A percentile compares a stretch with the other conserved stretches of the same genome.
Evolutionary conservation across 345 rosid species (phyloP).

Genomic region (Cardiospermum halicacabum): DNA sequence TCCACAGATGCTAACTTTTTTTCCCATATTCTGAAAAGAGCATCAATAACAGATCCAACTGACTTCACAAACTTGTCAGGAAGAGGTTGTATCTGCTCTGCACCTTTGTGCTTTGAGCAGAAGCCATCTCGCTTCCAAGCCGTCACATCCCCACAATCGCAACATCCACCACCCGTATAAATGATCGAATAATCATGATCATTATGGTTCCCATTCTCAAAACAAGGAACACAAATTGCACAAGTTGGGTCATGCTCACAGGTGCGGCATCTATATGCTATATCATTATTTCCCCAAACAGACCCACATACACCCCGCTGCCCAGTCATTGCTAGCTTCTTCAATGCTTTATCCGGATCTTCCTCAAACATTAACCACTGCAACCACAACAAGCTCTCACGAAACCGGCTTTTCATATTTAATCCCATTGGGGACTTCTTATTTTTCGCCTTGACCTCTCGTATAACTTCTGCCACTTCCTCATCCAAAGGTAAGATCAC

Average conservation of each 20-base stretch:
- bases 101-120: conserved; percentile 87
- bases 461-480: conserved; percentile 42
- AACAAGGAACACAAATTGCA: conserved; percentile 93
- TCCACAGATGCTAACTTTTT: conserved; percentile 49
- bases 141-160: conserved; percentile 96
- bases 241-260: conserved; percentile 92
- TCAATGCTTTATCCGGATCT: conserved; percentile 48
- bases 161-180: conserved; percentile 88
- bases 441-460: conserved; percentile 29
- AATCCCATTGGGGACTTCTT: conserved; percentile 21
- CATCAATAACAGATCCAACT: conserved; percentile 73
- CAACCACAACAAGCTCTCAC: conserved; percentile 66
- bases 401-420: conserved; percentile 34
- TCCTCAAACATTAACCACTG: conserved; percentile 86
- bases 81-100: conserved; percentile 89
- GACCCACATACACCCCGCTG: conserved; percentile 92
- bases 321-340: conserved; percentile 43
- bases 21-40: conserved; percentile 59
- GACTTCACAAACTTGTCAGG: conserved; percentile 56
- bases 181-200: conserved; percentile 77
- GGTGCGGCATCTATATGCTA: conserved; percentile 81
- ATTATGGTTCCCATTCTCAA: conserved; percentile 69
- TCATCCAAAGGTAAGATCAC: conserved; percentile 64
- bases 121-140: conserved; percentile 96
- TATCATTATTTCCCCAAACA: conserved; percentile 90